Percentiles rank a stretch among this genome's conserved stretches.
These are phyloP conservation scores for Sphaerulina musiva DNA, from an alignment of 2,329 filamentous ascomycete genomes.

Conservation along the genomic window DNA sequence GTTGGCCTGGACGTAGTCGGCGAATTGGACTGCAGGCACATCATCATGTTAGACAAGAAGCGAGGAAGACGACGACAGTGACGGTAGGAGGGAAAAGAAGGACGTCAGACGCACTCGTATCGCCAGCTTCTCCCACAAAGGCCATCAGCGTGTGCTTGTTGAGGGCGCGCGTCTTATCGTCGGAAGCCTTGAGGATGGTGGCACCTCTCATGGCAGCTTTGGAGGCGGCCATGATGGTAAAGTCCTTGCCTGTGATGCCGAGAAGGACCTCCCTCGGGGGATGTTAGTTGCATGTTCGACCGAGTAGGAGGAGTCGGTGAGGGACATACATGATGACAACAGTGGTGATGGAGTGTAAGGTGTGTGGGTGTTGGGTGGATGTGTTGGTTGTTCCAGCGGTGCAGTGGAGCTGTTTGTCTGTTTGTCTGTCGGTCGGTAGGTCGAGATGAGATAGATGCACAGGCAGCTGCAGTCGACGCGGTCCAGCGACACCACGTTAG, in stretches of 20 bases:
- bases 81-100: background rate
- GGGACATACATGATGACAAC: constrained; percentile 16
- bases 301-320: background rate
- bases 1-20: constrained; percentile 98
- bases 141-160: constrained; percentile 95
- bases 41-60: background rate
- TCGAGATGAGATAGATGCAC: background rate
- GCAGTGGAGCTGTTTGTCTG: constrained; percentile 8
- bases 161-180: constrained; percentile 90
- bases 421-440: background rate
- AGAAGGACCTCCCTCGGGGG: constrained; percentile 82
- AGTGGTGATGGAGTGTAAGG: background rate
- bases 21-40: constrained; percentile 73
- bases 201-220: constrained; percentile 98
- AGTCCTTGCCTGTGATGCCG: constrained; percentile 98
- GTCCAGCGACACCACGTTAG: too few species aligned
- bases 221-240: constrained; percentile 92
- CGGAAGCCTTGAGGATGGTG: constrained; percentile 86
- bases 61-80: background rate
- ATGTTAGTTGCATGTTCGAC: constrained; percentile 1
- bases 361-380: background rate
- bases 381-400: background rate
- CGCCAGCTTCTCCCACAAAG: constrained; percentile 90
- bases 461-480: constrained; percentile 7
- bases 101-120: constrained; percentile 58